Conservation (phyloP, 78 protist species). For the Tieghemostelium lacteum region DNA sequence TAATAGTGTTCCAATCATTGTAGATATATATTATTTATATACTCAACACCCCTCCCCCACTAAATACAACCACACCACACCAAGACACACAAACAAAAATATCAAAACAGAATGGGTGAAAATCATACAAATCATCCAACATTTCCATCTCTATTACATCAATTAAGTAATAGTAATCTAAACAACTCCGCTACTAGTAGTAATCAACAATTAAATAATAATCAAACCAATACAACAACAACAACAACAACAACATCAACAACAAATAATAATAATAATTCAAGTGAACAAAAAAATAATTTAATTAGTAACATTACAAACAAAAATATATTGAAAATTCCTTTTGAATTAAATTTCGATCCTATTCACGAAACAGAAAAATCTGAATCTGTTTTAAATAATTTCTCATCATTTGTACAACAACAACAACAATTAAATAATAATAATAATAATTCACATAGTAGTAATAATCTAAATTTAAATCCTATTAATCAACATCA, state of each 20-base stretch:
- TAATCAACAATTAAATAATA: background rate
- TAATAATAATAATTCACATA: background rate
- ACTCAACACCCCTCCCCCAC: background rate
- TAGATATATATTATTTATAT: no score
- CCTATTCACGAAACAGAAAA: conserved; percentile 6
- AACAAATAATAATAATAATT: conserved; percentile 18
- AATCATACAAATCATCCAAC: background rate
- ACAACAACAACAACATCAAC: background rate
- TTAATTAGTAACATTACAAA: background rate
- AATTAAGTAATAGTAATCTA: background rate
- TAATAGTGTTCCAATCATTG: no score
- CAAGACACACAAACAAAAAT: background rate
- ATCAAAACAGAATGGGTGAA: background rate
- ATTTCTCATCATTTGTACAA: conserved; percentile 13
- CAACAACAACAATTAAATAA: background rate
- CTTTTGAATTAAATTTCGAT: conserved; percentile 17
- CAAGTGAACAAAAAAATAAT: conserved; percentile 7
- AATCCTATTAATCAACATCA: background rate
- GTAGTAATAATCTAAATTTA: background rate
- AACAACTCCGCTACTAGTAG: background rate
- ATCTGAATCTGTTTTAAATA: conserved; percentile 21
- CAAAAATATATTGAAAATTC: conserved; percentile 16
- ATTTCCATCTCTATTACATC: background rate
- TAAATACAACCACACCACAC: background rate
- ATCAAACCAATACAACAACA: background rate